A percentile compares a stretch with the other conserved stretches of the same genome.
phyloP scores from a whole-genome alignment of 2,329 filamentous ascomycete genomes.

The Exophiala sp. region DNA sequence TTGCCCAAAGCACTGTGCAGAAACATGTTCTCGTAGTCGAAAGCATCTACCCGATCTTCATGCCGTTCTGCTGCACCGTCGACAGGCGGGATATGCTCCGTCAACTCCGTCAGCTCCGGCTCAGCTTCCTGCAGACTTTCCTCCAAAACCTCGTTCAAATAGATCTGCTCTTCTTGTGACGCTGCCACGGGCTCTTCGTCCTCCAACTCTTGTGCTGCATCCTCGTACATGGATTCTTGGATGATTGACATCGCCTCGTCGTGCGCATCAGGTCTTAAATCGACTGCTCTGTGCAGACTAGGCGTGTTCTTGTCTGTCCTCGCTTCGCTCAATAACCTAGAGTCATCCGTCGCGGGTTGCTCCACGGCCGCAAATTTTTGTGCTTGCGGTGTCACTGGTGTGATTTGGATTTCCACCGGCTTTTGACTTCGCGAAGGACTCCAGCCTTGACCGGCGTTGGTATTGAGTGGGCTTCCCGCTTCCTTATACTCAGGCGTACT shows the following conservation, averaged over 20 bases:
- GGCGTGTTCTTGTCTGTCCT: slow-evolving; percentile 28
- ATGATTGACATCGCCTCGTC: slow-evolving; percentile 19
- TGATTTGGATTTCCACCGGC: slow-evolving; percentile 12
- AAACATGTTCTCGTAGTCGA: slow-evolving; percentile 95
- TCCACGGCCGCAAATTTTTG: slow-evolving; percentile 18
- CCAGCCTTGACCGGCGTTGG: slow-evolving; percentile 34
- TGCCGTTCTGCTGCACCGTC: slow-evolving; percentile 63
- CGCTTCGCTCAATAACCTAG: slow-evolving; percentile 19
- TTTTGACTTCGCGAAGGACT: slow-evolving; percentile 16
- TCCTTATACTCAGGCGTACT: slow-evolving; percentile 37
- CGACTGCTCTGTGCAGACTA: slow-evolving; percentile 18
- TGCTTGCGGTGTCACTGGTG: slow-evolving; percentile 25
- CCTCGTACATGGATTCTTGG: slow-evolving; percentile 39
- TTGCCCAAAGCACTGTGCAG: slow-evolving; percentile 84
- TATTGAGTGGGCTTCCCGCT: slow-evolving; percentile 34
- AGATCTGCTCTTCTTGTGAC: slow-evolving; percentile 42
- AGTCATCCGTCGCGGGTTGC: slow-evolving; percentile 21
- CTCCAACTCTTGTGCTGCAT: slow-evolving; percentile 39
- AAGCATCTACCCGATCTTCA: slow-evolving; percentile 89
- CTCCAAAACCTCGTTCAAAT: slow-evolving; percentile 46
- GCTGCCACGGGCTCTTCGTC: slow-evolving; percentile 32
- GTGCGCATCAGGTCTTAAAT: slow-evolving; percentile 25
- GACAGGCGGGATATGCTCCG: slow-evolving; percentile 22
- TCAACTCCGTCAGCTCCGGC: slow-evolving; percentile 33
- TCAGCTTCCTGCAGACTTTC: slow-evolving; percentile 36